Percentiles rank a stretch among this genome's conserved stretches.
These are phyloP conservation scores for Farysia itapuensis DNA, from an alignment of 1,284 basidiomycete genomes.

Conservation along the genomic window DNA sequence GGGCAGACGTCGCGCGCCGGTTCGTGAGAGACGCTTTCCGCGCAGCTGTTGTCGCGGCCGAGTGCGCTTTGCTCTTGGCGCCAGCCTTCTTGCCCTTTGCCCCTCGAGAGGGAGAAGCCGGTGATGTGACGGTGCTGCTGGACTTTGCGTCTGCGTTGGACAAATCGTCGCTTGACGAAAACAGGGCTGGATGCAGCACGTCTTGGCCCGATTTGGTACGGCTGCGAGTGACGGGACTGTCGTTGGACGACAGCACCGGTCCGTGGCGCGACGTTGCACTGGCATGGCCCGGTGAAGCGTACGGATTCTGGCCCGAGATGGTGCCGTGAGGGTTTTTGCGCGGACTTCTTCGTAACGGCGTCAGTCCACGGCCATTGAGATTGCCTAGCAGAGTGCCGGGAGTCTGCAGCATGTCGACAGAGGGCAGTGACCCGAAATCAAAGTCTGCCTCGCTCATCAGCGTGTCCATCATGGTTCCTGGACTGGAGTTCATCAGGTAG, in stretches of 20 bases:
- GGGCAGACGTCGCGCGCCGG: not conserved
- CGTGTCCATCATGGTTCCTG: constrained; percentile 50
- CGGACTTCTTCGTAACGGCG: constrained; percentile 47
- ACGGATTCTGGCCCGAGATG: constrained; percentile 46
- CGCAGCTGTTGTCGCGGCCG: constrained; percentile 3
- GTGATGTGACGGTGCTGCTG: constrained; percentile 43
- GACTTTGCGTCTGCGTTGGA: constrained; percentile 8
- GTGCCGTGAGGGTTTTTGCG: constrained; percentile 55
- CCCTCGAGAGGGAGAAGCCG: constrained; percentile 28
- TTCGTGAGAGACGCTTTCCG: not conserved
- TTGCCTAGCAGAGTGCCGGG: constrained; percentile 24
- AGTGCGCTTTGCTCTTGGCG: not conserved
- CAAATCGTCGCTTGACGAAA: constrained; percentile 30
- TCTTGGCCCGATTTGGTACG: constrained; percentile 22
- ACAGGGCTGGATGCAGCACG: constrained; percentile 35
- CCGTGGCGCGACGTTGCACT: not conserved
- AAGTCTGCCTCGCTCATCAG: constrained; percentile 51
- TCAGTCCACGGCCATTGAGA: constrained; percentile 10
- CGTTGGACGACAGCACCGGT: constrained; percentile 12
- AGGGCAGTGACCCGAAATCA: constrained; percentile 43
- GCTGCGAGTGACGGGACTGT: constrained; percentile 41
- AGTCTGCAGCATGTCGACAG: constrained; percentile 23
- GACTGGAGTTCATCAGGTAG: constrained; percentile 52
- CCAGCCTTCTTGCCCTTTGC: constrained; percentile 1
- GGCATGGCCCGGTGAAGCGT: constrained; percentile 26